Conservation (phyloP, 371 early-diverging fungal genomes). For the Lichtheimia ornata region DNA sequence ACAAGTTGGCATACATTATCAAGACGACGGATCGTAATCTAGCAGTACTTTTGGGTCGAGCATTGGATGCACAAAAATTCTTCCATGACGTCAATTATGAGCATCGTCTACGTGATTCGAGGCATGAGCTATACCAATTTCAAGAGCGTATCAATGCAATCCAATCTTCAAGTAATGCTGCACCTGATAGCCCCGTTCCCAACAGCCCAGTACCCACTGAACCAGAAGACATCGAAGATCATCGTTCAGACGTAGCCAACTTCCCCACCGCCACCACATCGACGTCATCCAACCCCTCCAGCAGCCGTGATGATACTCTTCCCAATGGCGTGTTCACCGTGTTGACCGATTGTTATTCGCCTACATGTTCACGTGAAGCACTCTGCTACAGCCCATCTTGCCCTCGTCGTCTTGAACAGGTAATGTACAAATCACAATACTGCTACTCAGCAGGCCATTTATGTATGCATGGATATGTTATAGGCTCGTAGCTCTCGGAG, state of each 20-base stretch:
- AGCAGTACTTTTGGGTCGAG: conserved; percentile 69
- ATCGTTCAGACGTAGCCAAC: conserved; percentile 60
- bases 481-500: conserved; percentile 10
- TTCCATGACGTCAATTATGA: conserved; percentile 75
- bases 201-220: conserved; percentile 52
- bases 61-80: conserved; percentile 71
- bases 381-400: conserved; percentile 86
- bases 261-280: background rate
- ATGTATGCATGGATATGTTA: background rate
- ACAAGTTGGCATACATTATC: conserved; percentile 58
- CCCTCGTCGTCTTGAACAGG: conserved; percentile 71
- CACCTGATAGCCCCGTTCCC: conserved; percentile 48
- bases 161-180: background rate
- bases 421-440: background rate
- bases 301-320: conserved; percentile 16
- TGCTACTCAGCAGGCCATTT: background rate
- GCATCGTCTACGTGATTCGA: conserved; percentile 64
- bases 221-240: conserved; percentile 23
- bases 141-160: conserved; percentile 30
- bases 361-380: conserved; percentile 78
- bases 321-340: conserved; percentile 83
- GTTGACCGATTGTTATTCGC: conserved; percentile 88
- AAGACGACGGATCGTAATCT: conserved; percentile 65
- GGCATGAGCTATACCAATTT: conserved; percentile 68
- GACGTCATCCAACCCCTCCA: background rate